Percentiles rank a stretch among this genome's conserved stretches.
phyloP scores from a whole-genome alignment of 768 basidiomycete species.

The Terana coerulea region DNA sequence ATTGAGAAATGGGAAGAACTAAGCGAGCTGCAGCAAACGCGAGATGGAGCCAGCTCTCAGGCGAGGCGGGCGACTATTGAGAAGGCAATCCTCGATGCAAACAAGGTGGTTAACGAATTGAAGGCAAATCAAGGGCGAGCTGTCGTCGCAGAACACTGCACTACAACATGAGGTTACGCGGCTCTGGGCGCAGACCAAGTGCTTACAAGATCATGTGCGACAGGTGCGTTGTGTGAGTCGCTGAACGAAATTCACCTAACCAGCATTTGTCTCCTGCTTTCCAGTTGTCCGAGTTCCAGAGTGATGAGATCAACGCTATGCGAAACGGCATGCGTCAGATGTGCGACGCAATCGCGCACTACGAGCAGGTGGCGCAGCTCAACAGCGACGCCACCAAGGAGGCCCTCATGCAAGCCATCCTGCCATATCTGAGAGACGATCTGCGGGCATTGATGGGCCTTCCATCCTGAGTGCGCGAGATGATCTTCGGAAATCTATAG shows the following conservation, averaged over 20 bases:
- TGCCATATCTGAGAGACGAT: background rate
- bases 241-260: background rate
- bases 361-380: background rate
- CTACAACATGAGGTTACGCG: background rate
- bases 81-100: background rate
- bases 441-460: background rate
- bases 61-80: slow-evolving; percentile 10
- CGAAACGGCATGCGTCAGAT: background rate
- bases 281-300: background rate
- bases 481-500: background rate
- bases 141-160: background rate
- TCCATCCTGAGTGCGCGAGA: background rate
- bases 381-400: background rate
- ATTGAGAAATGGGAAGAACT: slow-evolving; percentile 14
- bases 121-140: background rate
- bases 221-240: background rate
- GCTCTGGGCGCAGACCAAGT: background rate
- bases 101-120: background rate
- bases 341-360: background rate
- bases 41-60: slow-evolving; percentile 3
- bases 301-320: background rate
- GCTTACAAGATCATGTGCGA: background rate
- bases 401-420: background rate
- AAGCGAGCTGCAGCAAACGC: slow-evolving; percentile 8
- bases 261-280: background rate